Conservation (phyloP, 2,329 filamentous ascomycete genomes). For the Alternaria triticina region DNA sequence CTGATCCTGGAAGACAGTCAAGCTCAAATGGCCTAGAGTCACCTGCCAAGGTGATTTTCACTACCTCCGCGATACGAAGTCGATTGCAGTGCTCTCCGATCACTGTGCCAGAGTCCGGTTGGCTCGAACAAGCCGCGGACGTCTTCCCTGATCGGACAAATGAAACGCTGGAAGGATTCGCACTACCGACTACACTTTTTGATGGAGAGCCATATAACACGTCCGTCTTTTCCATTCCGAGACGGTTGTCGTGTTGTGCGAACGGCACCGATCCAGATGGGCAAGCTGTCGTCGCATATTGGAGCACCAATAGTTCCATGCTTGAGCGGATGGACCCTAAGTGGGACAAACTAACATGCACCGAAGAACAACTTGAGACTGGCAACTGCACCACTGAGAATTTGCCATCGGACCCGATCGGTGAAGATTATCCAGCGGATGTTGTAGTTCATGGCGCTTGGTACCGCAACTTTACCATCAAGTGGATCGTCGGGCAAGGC, state of each 20-base stretch:
- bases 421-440: background rate
- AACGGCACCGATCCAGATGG: background rate
- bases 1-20: background rate
- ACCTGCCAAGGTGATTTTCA: background rate
- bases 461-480: background rate
- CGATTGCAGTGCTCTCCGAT: background rate
- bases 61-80: background rate
- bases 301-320: background rate
- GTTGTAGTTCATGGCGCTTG: background rate
- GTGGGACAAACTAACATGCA: background rate
- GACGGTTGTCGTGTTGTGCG: background rate
- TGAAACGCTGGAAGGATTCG: background rate
- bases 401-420: background rate
- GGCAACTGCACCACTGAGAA: background rate
- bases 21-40: background rate
- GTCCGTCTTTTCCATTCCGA: background rate
- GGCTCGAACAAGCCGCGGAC: background rate
- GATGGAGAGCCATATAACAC: background rate
- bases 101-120: background rate
- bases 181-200: background rate
- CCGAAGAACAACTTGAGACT: background rate
- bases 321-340: background rate
- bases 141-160: conserved; percentile 29
- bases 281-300: background rate
- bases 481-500: background rate